Evolutionary conservation across 1,139 yeast species (phyloP).

Genomic region (Geotrichum macrosporum): DNA sequence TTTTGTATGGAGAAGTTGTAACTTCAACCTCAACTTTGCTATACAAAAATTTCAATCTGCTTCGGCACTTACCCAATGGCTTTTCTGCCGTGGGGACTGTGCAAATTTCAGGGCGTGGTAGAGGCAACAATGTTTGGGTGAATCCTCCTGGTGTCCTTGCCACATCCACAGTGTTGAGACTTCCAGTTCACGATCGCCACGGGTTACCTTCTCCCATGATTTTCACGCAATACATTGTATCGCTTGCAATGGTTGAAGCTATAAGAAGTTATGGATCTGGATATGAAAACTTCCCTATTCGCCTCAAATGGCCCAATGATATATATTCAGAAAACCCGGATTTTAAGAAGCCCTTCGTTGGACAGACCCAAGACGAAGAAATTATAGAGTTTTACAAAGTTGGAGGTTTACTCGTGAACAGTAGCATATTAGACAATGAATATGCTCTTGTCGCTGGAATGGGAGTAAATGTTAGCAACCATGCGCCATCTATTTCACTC

Average conservation of each 20-base stretch:
- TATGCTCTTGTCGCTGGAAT: conserved; percentile 71
- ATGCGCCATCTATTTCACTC: conserved; percentile 89
- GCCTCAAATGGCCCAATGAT: conserved; percentile 97
- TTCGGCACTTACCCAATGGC: conserved; percentile 65
- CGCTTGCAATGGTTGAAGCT: conserved; percentile 80
- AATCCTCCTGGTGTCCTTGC: conserved; percentile 92
- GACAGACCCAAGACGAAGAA: not conserved
- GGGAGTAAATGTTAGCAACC: conserved; percentile 78
- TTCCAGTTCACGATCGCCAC: conserved; percentile 43
- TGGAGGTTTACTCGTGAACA: conserved; percentile 80
- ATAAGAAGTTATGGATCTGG: conserved; percentile 62
- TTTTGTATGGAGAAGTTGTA: conserved; percentile 81
- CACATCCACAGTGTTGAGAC: conserved; percentile 61
- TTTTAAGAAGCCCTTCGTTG: conserved; percentile 6
- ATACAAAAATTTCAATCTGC: conserved; percentile 61
- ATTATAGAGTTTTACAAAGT: conserved; percentile 54
- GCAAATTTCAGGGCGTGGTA: conserved; percentile 87
- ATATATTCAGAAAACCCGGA: conserved; percentile 67
- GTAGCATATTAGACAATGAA: conserved; percentile 54
- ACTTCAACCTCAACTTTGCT: conserved; percentile 81
- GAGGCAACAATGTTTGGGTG: conserved; percentile 95
- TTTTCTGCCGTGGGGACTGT: conserved; percentile 68
- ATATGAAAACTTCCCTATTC: conserved; percentile 57
- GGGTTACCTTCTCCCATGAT: conserved; percentile 54
- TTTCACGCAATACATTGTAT: conserved; percentile 79